These are phyloP conservation scores for Citrullus colocynthis DNA, from an alignment of 306 rosid species.

Conservation along the genomic window DNA sequence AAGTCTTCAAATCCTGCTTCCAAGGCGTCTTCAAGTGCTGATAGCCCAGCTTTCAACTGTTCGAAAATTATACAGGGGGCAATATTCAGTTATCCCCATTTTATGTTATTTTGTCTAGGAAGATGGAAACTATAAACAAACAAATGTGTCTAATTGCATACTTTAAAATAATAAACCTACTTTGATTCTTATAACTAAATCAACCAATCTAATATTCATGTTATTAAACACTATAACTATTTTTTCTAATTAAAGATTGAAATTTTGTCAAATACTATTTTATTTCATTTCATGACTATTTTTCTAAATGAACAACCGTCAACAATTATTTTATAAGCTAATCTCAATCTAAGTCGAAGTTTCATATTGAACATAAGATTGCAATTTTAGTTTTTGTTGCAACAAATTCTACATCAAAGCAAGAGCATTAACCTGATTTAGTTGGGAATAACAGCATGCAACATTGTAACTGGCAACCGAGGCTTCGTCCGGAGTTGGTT, in stretches of 20 bases:
- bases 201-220: no score
- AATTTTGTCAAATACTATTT: no score
- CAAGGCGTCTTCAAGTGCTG: constrained; percentile 90
- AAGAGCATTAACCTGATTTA: constrained; percentile 57
- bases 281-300: no score
- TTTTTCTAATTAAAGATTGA: no score
- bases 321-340: no score
- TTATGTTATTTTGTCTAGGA: not conserved
- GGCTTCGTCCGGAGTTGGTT: constrained; percentile 58
- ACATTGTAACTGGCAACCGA: constrained; percentile 91
- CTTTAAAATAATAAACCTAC: no score
- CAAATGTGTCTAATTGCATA: not conserved
- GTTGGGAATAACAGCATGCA: constrained; percentile 88
- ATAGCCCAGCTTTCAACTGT: constrained; percentile 81
- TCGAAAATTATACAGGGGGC: not conserved
- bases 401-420: not conserved
- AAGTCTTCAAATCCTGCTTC: constrained; percentile 84
- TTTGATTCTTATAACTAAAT: no score
- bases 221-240: no score
- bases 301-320: no score
- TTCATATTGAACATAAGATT: no score
- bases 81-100: not conserved
- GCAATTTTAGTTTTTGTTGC: not conserved
- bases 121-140: constrained; percentile 11
- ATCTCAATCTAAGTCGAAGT: no score